Evolutionary conservation across 169 alveolate genomes (phyloP).

Genomic region (Plasmodium gonderi): DNA sequence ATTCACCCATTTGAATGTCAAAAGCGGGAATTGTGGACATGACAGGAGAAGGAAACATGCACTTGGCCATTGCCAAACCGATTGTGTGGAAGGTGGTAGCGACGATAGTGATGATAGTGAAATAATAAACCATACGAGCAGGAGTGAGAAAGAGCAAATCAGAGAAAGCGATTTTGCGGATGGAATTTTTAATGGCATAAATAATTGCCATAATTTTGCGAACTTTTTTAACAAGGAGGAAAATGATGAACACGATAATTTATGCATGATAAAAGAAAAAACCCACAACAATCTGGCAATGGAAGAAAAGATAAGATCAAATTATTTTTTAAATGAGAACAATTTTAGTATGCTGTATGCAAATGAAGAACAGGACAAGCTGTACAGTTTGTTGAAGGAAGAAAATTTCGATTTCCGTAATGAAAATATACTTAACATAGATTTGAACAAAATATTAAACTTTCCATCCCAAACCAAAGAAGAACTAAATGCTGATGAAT

Average conservation of each 20-base stretch:
- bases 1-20: background rate
- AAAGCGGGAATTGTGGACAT: background rate
- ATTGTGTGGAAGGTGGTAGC: background rate
- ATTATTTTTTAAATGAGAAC: background rate
- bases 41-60: background rate
- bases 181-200: too few species aligned
- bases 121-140: background rate
- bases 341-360: constrained; percentile 20
- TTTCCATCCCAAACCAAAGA: background rate
- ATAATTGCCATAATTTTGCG: too few species aligned
- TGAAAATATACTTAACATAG: constrained; percentile 34
- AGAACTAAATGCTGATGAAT: background rate
- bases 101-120: constrained; percentile 1
- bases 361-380: constrained; percentile 3
- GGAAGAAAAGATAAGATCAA: background rate
- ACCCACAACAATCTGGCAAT: too few species aligned
- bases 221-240: too few species aligned
- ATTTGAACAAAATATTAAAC: constrained; percentile 20
- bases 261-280: too few species aligned
- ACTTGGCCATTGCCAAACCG: background rate
- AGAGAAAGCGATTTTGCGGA: too few species aligned
- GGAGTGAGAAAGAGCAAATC: too few species aligned
- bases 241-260: too few species aligned
- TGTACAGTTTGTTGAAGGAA: constrained; percentile 4
- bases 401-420: background rate